Conservation (phyloP, 2,329 filamentous ascomycete genomes). For the Samsoniella hepiali region DNA sequence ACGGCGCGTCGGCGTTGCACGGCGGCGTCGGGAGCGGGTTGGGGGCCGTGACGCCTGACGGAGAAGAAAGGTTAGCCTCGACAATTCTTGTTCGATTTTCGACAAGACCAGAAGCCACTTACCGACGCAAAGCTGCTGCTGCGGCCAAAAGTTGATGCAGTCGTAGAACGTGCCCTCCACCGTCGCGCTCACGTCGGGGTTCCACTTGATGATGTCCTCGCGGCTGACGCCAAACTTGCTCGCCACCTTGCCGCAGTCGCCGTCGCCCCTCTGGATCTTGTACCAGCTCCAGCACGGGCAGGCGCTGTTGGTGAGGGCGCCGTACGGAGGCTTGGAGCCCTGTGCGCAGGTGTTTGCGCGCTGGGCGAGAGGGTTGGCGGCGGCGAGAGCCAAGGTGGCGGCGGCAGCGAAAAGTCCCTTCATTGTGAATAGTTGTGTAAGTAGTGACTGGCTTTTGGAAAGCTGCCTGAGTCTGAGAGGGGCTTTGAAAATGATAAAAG, state of each 20-base stretch:
- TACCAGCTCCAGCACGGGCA: slow-evolving; percentile 18
- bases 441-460: neutral
- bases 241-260: slow-evolving; percentile 15
- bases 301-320: slow-evolving; percentile 13
- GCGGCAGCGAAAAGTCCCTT: neutral
- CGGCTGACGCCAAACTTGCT: slow-evolving; percentile 8
- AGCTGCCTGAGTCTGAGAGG: no score
- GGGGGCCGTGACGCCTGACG: slow-evolving; percentile 8
- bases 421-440: neutral
- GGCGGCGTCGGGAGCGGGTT: neutral
- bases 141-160: slow-evolving; percentile 18
- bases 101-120: neutral
- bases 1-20: slow-evolving; percentile 14
- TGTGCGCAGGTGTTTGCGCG: slow-evolving; percentile 2
- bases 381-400: slow-evolving; percentile 2
- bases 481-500: no score
- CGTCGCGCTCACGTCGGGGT: slow-evolving; percentile 6
- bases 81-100: neutral
- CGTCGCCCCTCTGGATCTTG: slow-evolving; percentile 13
- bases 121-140: slow-evolving; percentile 16
- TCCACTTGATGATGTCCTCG: slow-evolving; percentile 14
- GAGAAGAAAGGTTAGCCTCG: neutral
- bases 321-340: slow-evolving; percentile 9
- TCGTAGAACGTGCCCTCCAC: slow-evolving; percentile 16
- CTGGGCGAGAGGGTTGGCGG: slow-evolving; percentile 4